Evolutionary conservation across 768 basidiomycete genomes (phyloP).

Genomic region (Lepiota brunneoincarnata): DNA sequence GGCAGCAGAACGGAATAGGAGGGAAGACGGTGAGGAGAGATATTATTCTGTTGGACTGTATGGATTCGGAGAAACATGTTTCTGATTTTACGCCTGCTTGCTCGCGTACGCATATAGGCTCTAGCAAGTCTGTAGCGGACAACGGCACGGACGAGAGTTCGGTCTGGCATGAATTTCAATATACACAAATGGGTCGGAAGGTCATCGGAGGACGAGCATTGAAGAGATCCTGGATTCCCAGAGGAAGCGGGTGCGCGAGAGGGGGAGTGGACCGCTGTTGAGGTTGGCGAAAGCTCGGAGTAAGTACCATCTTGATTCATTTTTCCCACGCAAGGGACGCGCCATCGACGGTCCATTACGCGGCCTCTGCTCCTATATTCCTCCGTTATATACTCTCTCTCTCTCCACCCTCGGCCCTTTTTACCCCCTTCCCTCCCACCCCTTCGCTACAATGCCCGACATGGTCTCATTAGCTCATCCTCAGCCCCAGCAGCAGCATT

Average conservation of each 20-base stretch:
- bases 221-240: slow-evolving; percentile 9
- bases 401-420: slow-evolving; percentile 20
- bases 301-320: slow-evolving; percentile 21
- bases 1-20: background rate
- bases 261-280: background rate
- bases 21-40: background rate
- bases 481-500: slow-evolving; percentile 50
- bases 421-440: slow-evolving; percentile 17
- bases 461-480: slow-evolving; percentile 35
- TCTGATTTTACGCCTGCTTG: background rate
- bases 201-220: slow-evolving; percentile 35
- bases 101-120: background rate
- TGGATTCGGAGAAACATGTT: slow-evolving; percentile 5
- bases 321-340: slow-evolving; percentile 39
- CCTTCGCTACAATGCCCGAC: slow-evolving; percentile 27
- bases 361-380: slow-evolving; percentile 33
- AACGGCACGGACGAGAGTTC: background rate
- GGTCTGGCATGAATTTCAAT: background rate
- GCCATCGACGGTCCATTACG: slow-evolving; percentile 39
- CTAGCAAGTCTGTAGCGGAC: background rate
- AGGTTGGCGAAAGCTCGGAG: slow-evolving; percentile 36
- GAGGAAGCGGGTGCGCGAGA: background rate
- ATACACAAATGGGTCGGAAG: slow-evolving; percentile 25
- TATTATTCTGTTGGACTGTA: background rate
- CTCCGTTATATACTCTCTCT: slow-evolving; percentile 24